Evolutionary conservation across 2,329 filamentous ascomycete genomes (phyloP), one percentile per base, ranked within the genome.

Genomic region (Whalleya microplaca): DNA sequence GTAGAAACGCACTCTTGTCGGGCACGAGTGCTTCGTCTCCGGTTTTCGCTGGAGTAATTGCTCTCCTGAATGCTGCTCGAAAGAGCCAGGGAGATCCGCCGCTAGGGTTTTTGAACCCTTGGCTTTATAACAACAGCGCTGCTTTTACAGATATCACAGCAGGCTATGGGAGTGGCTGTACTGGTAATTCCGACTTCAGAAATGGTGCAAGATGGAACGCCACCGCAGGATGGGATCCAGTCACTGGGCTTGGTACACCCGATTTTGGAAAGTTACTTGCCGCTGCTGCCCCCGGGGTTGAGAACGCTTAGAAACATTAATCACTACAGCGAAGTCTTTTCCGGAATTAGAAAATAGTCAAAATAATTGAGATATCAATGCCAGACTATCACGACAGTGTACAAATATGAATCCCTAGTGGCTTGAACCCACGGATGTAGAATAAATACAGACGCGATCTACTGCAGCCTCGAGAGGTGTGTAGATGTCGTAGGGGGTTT

Each of bases 41-140:
- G 0, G 66, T 71, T 0, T 78, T 78, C 32, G 74, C 74, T 2
- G 68, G 73, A 1, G 72, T 78, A 1, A 65, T 78, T 3, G 75
- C 74, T 5, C 68, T 76, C 1, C 73, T 79, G 41, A 78, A 78
- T 43, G 76, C 76, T 16, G 75, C 76, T 27, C 67, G 75, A 14
- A 66, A 73, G 48, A 69, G 70, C 12, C 66, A 66, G 43, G 71
- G 71, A 3, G 59, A 68, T 54, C 53, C 72, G 10, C 69, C 73
- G 0, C 59, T 79, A 48, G 67, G 67, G 4, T 69, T 69, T 61
- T 51, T 69, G 16, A 69, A 69, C 61, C 67, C 67, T 27, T 69
- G 69, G 64, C 58, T 74, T 12, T 74, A 74, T 59, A 61, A 66
- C 53, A 69, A 72, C 53, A 63, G 66, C 37, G 64, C 59, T 2